Conservation (phyloP, 345 rosid species). For the Fremontodendron californicum region DNA sequence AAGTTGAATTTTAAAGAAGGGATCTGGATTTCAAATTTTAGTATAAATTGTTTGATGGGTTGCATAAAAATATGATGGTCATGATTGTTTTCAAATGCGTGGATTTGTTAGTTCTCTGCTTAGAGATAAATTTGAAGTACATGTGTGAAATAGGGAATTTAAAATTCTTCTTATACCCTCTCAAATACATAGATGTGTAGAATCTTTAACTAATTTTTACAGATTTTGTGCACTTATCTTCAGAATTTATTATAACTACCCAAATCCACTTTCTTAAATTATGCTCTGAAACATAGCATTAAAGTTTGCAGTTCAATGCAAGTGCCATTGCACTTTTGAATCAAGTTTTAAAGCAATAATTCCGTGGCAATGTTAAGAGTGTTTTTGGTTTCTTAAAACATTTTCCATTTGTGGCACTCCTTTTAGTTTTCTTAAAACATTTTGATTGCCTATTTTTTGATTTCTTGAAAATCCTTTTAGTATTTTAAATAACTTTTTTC, state of each 20-base stretch:
- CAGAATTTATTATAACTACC: background rate
- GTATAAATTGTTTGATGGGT: background rate
- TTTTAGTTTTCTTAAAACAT: too few relatives aligned
- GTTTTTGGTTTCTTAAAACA: background rate
- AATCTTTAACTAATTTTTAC: background rate
- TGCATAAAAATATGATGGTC: background rate
- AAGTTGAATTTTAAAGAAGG: background rate
- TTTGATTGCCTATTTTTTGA: background rate
- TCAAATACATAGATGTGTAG: background rate
- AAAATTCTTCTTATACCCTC: background rate
- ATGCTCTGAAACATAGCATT: background rate
- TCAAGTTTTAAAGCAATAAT: background rate
- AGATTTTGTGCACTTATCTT: background rate
- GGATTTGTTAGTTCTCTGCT: background rate
- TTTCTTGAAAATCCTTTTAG: background rate
- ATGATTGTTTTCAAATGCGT: background rate
- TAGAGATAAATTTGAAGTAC: background rate
- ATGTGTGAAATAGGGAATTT: background rate
- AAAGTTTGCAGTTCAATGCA: background rate
- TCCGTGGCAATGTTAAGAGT: background rate
- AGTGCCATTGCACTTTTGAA: background rate
- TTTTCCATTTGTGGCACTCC: background rate
- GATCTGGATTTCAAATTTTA: background rate
- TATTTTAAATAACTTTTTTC: background rate
- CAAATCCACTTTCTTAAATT: background rate